Evolutionary conservation across 345 rosid genomes (phyloP).

Genomic region (Eucalyptus cladocalyx): DNA sequence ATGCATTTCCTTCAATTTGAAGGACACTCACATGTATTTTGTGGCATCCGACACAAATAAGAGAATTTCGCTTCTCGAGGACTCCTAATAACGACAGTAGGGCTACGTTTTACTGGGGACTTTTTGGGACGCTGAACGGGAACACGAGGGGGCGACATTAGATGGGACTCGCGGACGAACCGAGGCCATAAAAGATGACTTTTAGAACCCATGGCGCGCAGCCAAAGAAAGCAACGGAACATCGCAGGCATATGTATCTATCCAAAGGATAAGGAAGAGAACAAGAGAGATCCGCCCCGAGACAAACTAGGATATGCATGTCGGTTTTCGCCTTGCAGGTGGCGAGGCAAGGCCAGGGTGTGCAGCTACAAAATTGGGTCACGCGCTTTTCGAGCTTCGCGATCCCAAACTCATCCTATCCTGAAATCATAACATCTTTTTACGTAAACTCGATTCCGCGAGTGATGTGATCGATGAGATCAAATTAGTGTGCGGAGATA

Average conservation of each 20-base stretch:
- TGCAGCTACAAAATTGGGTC: background rate
- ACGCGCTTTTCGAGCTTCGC: background rate
- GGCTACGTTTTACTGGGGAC: background rate
- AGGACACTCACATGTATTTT: background rate
- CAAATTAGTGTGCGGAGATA: background rate
- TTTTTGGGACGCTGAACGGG: background rate
- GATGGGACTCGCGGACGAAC: conserved; percentile 7
- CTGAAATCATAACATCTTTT: background rate
- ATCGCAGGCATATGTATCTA: background rate
- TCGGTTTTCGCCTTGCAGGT: background rate
- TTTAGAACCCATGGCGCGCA: conserved; percentile 31
- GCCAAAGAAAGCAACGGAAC: conserved; percentile 29
- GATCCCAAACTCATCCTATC: background rate
- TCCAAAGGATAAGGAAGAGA: background rate
- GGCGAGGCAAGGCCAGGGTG: background rate
- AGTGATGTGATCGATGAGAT: background rate
- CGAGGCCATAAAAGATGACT: conserved; percentile 27
- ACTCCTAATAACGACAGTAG: background rate
- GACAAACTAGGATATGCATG: background rate
- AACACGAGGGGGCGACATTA: background rate
- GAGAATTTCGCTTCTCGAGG: background rate
- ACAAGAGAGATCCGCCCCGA: background rate
- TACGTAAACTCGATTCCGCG: background rate
- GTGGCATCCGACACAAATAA: background rate
- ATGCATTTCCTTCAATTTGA: background rate